These are phyloP conservation scores for Globisporangium emineosum DNA, from an alignment of 352 stramenopile genomes.

Conservation along the genomic window DNA sequence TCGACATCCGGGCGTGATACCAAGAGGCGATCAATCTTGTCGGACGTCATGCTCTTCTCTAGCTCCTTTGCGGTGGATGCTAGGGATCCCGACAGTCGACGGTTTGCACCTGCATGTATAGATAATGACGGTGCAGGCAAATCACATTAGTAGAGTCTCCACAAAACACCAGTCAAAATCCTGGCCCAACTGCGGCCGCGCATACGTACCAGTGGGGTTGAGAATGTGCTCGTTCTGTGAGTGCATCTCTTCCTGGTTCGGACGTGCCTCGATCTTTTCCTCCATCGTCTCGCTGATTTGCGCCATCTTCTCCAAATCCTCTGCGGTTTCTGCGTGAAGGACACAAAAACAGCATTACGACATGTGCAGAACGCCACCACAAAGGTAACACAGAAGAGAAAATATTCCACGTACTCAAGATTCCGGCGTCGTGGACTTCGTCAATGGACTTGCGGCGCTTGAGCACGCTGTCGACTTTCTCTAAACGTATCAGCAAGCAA, in stretches of 20 bases:
- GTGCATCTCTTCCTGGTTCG: slow-evolving; percentile 47
- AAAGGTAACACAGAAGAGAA: not conserved
- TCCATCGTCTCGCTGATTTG: slow-evolving; percentile 36
- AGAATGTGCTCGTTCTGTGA: slow-evolving; percentile 49
- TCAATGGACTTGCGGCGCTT: slow-evolving; percentile 46
- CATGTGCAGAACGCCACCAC: not conserved
- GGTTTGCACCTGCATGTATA: slow-evolving; percentile 25
- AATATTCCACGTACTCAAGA: slow-evolving; percentile 28
- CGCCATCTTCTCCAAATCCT: slow-evolving; percentile 39
- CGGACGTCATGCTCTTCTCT: slow-evolving; percentile 47
- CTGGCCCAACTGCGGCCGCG: not conserved
- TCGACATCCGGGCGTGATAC: slow-evolving; percentile 53
- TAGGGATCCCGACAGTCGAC: slow-evolving; percentile 32
- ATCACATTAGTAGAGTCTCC: not conserved
- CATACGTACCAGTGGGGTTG: slow-evolving; percentile 29
- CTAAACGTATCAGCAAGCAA: slow-evolving; percentile 12
- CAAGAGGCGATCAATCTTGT: slow-evolving; percentile 73
- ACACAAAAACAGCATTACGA: not conserved
- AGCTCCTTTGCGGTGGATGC: slow-evolving; percentile 44
- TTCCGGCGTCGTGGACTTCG: slow-evolving; percentile 43
- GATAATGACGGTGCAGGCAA: too few species aligned
- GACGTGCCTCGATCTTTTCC: slow-evolving; percentile 45
- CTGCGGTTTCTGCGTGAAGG: slow-evolving; percentile 25
- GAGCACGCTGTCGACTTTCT: slow-evolving; percentile 35
- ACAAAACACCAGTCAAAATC: not conserved